phyloP scores from a whole-genome alignment of 169 alveolate genomes.

The Plasmodium fragile region DNA sequence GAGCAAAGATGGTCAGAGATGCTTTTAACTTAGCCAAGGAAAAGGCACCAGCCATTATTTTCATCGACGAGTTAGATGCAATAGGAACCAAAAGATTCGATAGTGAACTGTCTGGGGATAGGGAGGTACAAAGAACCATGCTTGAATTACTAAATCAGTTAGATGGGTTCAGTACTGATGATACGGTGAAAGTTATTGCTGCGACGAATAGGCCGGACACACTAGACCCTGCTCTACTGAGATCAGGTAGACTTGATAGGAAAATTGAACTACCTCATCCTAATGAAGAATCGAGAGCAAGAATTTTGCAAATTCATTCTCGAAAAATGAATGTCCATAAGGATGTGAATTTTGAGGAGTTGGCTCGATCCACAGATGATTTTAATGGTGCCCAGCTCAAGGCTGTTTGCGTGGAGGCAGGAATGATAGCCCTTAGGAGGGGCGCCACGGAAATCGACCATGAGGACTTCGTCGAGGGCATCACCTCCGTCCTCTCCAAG shows the following conservation, averaged over 20 bases:
- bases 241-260: conserved; percentile 99
- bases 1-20: conserved; percentile 99
- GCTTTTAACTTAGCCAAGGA: conserved; percentile 99
- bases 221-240: conserved; percentile 98
- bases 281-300: conserved; percentile 96
- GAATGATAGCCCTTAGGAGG: conserved; percentile 98
- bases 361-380: conserved; percentile 98
- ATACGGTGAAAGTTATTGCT: conserved; percentile 95
- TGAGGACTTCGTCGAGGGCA: conserved; percentile 99
- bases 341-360: conserved; percentile 95
- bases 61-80: conserved; percentile 99
- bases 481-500: conserved; percentile 97
- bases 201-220: conserved; percentile 99
- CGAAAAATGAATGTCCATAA: conserved; percentile 98
- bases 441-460: conserved; percentile 97
- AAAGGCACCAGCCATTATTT: conserved; percentile 99
- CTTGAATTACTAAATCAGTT: conserved; percentile 98
- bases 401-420: conserved; percentile 99
- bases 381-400: conserved; percentile 98
- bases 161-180: conserved; percentile 95
- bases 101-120: conserved; percentile 97
- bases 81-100: conserved; percentile 97
- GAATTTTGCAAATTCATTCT: conserved; percentile 98
- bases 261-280: conserved; percentile 99
- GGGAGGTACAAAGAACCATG: conserved; percentile 99